Base-by-base conservation (phyloP, 2,329 filamentous ascomycete genomes). In the Aspergillus quadricinctus region DNA sequence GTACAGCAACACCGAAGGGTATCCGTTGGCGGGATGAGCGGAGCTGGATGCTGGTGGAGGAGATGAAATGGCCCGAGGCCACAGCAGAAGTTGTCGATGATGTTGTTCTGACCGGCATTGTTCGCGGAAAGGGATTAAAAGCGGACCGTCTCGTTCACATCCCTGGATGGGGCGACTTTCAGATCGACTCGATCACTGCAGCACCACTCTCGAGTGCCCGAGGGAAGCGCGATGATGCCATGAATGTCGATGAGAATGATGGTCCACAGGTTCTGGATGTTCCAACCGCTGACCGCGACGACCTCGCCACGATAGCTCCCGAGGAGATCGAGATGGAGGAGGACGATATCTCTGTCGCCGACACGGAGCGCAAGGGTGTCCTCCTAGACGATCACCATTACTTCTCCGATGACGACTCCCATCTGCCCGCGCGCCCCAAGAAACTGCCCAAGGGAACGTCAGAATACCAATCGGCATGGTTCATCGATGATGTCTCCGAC, bases 371-470 rank as follows among this genome's bases (percentile, higher is more conserved):
- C 69, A 96, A 93, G 75, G 94, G 93, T 61, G 94, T 99, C 1
- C 78, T 99, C 43, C 81, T 99, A 9, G 94, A 99, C 64, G 93
- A 97, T 63, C 93, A 99, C 72, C 93, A 97, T 71, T 99, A 99
- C 74, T 99, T 97, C 70, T 92, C 92, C 0, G 93, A 97, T 46
- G 91, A 94, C 49, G 88, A 94, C 53, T 77, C 74, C 4, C 80
- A 85, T 53, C 78, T 81, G 19, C 78, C 85, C 19, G 75, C 81
- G 37, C 76, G 78, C 31, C 89, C 90, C 6, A 94, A 88, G 75
- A 85, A 85, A 60, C 76, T 99, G 23, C 94, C 94, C 0, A 90
- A 87, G 73, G 94, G 94, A 61, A 99, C 94, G 2, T 97, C 94
- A 41, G 85, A 88, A 55, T 97, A 97, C 74, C 94, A 99, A 75